Evolutionary conservation across 148 eudicot species (phyloP), one percentile per base, ranked within the genome.

Genomic region (Fagopyrum esculentum): DNA sequence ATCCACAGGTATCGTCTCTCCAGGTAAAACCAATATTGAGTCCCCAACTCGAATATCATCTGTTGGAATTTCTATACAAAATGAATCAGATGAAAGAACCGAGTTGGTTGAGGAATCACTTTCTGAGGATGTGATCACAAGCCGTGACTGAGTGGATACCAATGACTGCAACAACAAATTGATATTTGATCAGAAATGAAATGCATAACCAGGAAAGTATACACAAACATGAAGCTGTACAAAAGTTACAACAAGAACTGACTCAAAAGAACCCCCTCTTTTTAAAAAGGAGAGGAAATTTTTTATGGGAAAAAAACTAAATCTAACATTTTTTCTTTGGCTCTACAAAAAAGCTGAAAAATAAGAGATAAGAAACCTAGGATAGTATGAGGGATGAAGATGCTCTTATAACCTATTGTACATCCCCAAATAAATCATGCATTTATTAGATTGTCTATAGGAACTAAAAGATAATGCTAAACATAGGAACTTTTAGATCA

Each of bases 1-100:
- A 85, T 93, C 98, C 45, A 93, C 93, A 78, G 98, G 95, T 71
- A 93, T 83, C 44, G 93, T 89, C 87, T 93, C 98, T 79, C 98
- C 98, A 54, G 98, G 98, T 77, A 93, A 89, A 83, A 93, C 90
- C 88, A 93, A 81, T 60, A 93, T 81, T 6, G 88, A 81, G 73
- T 93, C 98, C 64, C 97, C 97, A 83, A 88, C 80, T 72, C 94
- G 89, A 76, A 91, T 82, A 72, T 93, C 97, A 80, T 93, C 98
- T 60, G 95, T 91, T 71, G 97, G 91, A 45, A 89, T 94, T 83
- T 89, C 90, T 84, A 93, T 80, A 80, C 91, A 88, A 76, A 93
- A 85, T 43, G 94, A 81, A 80, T 91, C 98, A 82, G 98, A 82
- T 78, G 91, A 83, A 50, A 93, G 85, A 54, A 93, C 89, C 49